Conservation (phyloP, 2,329 filamentous ascomycete species). For the Trichoderma sp. region DNA sequence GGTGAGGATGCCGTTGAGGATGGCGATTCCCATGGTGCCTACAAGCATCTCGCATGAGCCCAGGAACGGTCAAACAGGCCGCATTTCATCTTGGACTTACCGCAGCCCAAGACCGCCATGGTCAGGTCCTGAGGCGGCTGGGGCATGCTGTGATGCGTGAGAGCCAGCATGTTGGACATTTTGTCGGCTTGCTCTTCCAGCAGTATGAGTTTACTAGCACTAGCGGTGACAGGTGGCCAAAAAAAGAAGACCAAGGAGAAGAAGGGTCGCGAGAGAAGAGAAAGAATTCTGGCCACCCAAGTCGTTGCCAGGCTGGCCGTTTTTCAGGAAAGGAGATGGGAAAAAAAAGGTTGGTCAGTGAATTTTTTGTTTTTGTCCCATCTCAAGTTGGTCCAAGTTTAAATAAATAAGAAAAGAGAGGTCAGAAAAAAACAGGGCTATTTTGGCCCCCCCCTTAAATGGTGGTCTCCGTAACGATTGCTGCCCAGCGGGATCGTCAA, state of each 20-base stretch:
- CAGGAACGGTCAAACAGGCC: background rate
- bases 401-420: slow-evolving; percentile 4
- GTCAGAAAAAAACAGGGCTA: background rate
- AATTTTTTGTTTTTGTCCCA: background rate
- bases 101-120: slow-evolving; percentile 77
- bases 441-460: background rate
- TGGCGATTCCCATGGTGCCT: slow-evolving; percentile 84
- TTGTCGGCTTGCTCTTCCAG: slow-evolving; percentile 12
- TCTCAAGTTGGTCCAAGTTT: slow-evolving; percentile 7
- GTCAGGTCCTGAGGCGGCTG: slow-evolving; percentile 53
- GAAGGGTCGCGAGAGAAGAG: background rate
- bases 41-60: slow-evolving; percentile 7
- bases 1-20: slow-evolving; percentile 74
- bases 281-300: background rate
- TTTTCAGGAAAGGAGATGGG: background rate
- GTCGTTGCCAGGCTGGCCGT: background rate
- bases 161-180: slow-evolving; percentile 30
- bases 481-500: slow-evolving; percentile 14
- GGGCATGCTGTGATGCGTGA: slow-evolving; percentile 34
- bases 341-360: background rate
- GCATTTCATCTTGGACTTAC: slow-evolving; percentile 45
- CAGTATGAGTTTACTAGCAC: background rate
- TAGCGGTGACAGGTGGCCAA: slow-evolving; percentile 14
- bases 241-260: background rate
- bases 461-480: slow-evolving; percentile 6